These are phyloP conservation scores for Zymoseptoria crescenta DNA, from an alignment of 2,329 filamentous ascomycete genomes.

Conservation along the genomic window DNA sequence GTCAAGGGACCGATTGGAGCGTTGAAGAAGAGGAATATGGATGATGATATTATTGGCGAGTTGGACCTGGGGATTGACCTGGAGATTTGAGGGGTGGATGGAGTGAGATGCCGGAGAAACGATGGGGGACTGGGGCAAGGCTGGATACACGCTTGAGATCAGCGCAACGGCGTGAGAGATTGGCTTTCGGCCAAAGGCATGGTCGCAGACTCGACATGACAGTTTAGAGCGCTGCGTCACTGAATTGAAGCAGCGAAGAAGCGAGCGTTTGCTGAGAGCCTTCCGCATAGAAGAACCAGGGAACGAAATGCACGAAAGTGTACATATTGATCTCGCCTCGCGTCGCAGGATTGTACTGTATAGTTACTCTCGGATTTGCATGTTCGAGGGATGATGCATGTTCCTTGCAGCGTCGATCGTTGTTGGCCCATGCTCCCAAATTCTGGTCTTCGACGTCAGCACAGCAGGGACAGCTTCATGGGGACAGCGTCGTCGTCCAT, in stretches of 20 bases:
- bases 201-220: too few relatives aligned
- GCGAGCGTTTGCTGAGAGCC: too few relatives aligned
- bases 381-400: background rate
- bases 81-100: constrained; percentile 53
- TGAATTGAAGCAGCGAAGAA: too few relatives aligned
- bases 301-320: background rate
- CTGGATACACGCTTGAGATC: background rate
- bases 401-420: background rate
- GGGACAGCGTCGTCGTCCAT: background rate
- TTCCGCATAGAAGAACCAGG: too few relatives aligned
- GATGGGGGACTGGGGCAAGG: background rate
- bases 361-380: background rate
- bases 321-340: background rate
- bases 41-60: constrained; percentile 85
- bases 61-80: constrained; percentile 87
- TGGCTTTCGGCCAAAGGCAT: too few relatives aligned
- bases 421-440: background rate
- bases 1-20: constrained; percentile 37
- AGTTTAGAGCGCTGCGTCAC: too few relatives aligned
- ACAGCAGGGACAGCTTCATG: background rate
- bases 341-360: too few relatives aligned
- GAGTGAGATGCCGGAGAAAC: background rate
- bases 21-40: constrained; percentile 59
- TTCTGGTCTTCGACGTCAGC: background rate
- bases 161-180: too few relatives aligned